These are phyloP conservation scores for Kodamaea sp. DNA, from an alignment of 1,139 yeast genomes.

Conservation along the genomic window DNA sequence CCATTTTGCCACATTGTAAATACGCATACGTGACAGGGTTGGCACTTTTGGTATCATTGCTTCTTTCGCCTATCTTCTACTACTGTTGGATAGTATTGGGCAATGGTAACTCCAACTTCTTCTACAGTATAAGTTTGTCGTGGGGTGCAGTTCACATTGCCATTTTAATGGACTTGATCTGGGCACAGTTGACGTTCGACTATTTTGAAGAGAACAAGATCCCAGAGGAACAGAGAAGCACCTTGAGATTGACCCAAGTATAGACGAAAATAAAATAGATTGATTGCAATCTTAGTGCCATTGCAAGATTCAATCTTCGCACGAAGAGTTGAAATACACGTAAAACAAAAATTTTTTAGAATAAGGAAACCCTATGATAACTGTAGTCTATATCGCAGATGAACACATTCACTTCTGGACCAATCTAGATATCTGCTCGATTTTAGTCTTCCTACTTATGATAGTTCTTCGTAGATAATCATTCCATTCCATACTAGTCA, in stretches of 20 bases:
- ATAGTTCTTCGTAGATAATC: too few relatives aligned
- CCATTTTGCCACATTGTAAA: slow-evolving; percentile 38
- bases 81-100: slow-evolving; percentile 94
- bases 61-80: slow-evolving; percentile 84
- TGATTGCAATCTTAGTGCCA: too few relatives aligned
- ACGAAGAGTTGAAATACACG: too few relatives aligned
- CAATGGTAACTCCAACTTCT: slow-evolving; percentile 93
- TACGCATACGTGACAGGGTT: slow-evolving; percentile 37
- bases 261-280: slow-evolving; percentile 13
- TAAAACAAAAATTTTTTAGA: too few relatives aligned
- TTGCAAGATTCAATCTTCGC: too few relatives aligned
- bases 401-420: too few relatives aligned
- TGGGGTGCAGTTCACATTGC: slow-evolving; percentile 74
- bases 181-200: slow-evolving; percentile 78
- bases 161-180: slow-evolving; percentile 71
- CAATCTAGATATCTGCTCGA: too few relatives aligned
- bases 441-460: too few relatives aligned
- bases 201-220: slow-evolving; percentile 52
- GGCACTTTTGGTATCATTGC: slow-evolving; percentile 37
- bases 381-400: too few relatives aligned
- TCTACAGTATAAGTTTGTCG: slow-evolving; percentile 87
- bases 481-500: too few relatives aligned
- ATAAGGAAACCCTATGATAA: too few relatives aligned
- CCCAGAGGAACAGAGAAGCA: slow-evolving; percentile 15
- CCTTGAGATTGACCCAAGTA: slow-evolving; percentile 44